phyloP scores from a whole-genome alignment of 1,284 basidiomycete genomes.

The Ganoderma boninense region DNA sequence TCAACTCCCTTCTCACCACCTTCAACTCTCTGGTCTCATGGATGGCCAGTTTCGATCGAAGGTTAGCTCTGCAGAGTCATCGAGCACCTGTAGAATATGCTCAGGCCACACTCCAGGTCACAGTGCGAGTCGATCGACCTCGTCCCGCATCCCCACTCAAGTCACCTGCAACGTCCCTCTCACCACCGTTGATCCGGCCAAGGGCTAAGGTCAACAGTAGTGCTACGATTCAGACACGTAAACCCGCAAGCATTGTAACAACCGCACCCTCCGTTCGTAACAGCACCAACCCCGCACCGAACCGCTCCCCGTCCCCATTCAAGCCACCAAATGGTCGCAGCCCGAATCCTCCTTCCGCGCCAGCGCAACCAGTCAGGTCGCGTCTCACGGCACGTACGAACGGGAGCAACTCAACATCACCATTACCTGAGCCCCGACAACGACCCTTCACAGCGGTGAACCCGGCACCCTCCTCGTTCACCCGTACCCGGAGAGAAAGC shows the following conservation, averaged over 20 bases:
- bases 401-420: conserved; percentile 38
- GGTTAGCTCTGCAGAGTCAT: conserved; percentile 33
- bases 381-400: conserved; percentile 51
- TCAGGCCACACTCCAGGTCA: conserved; percentile 44
- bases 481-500: conserved; percentile 37
- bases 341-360: conserved; percentile 33
- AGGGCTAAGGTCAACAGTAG: conserved; percentile 70
- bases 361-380: conserved; percentile 60
- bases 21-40: conserved; percentile 33
- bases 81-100: conserved; percentile 28
- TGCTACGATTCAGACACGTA: conserved; percentile 55
- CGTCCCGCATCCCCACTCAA: conserved; percentile 65
- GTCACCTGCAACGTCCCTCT: conserved; percentile 44
- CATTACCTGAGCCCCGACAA: conserved; percentile 39
- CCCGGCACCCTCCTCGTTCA: conserved; percentile 23
- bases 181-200: conserved; percentile 49
- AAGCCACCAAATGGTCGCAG: conserved; percentile 43
- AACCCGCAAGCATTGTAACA: conserved; percentile 42
- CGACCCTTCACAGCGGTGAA: conserved; percentile 35
- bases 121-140: conserved; percentile 42
- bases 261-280: conserved; percentile 30
- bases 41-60: conserved; percentile 42
- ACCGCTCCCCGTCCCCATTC: conserved; percentile 53
- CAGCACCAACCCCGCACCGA: conserved; percentile 27
- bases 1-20: conserved; percentile 22